phyloP scores from a whole-genome alignment of 2,329 filamentous ascomycete genomes.

The Epichloe festucae region DNA sequence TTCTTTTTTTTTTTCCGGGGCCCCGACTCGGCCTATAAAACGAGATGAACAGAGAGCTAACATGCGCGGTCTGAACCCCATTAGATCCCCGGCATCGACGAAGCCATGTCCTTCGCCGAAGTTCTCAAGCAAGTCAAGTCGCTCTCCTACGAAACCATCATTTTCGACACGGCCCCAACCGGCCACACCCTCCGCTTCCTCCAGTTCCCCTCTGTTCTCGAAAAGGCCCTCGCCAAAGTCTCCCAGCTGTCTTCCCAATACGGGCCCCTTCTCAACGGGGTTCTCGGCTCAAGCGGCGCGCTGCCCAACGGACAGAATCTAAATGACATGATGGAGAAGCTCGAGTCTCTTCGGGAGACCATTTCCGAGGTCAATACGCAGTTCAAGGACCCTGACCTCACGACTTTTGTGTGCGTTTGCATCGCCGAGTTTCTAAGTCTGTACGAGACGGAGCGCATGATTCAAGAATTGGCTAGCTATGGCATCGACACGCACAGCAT shows the following conservation, averaged over 20 bases:
- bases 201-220: slow-evolving; percentile 93
- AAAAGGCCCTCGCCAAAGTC: slow-evolving; percentile 96
- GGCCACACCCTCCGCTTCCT: slow-evolving; percentile 97
- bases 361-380: slow-evolving; percentile 94
- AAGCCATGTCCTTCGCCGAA: slow-evolving; percentile 99
- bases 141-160: slow-evolving; percentile 95
- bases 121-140: slow-evolving; percentile 99
- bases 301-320: slow-evolving; percentile 90
- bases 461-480: slow-evolving; percentile 89
- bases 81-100: slow-evolving; percentile 94
- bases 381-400: slow-evolving; percentile 93
- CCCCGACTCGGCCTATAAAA: neutral
- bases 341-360: slow-evolving; percentile 84
- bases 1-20: too few species aligned
- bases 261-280: slow-evolving; percentile 86
- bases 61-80: neutral
- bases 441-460: slow-evolving; percentile 99
- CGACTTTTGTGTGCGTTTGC: slow-evolving; percentile 95
- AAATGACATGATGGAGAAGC: slow-evolving; percentile 83
- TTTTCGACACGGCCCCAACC: slow-evolving; percentile 97
- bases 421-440: slow-evolving; percentile 94
- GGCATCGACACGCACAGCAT: slow-evolving; percentile 94
- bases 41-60: neutral
- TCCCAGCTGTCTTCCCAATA: slow-evolving; percentile 90
- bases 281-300: slow-evolving; percentile 62